Evolutionary conservation across 2,329 filamentous ascomycete genomes (phyloP), one percentile per base, ranked within the genome.

Genomic region (Cordyceps farinosa): DNA sequence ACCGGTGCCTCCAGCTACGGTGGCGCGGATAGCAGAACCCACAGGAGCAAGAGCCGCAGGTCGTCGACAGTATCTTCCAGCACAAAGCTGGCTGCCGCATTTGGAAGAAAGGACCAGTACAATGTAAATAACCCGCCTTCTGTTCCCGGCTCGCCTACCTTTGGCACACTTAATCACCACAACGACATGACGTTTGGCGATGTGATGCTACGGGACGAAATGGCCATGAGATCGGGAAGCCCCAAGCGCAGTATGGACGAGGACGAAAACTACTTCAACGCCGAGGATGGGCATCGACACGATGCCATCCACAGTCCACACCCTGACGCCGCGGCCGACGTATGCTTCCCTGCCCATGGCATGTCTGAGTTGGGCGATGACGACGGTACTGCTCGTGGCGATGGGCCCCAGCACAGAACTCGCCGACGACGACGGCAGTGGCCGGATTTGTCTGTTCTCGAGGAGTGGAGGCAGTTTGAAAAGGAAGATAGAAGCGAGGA

Each of bases 391-490:
- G 75, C 79, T 5, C 82, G 83, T 5, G 60, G 45, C 32, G 79
- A 77, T 69, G 66, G 71, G 67, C 70, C 76, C 71, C 73, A 70
- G n/a, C 72, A 70, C 54, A 69, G 73, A 50, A 69, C 75, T 10
- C 79, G 88, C 22, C 84, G 91, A 32, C 84, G 90, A 62, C 84
- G 87, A 48, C 80, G 86, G 42, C 88, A 89, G 68, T 98, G 93
- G 92, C 95, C 95, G 0, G 92, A 98, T 73, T 79, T 98, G 17
- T 80, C 85, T 1, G 86, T 91, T 5, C 79, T 99, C 11, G 91
- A 97, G 64, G 91, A 96, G 67, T 99, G 93, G 93, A 92, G 89
- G 66, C 85, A 85, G 4, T 87, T 94, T 68, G 95, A 99, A 75
- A 97, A 96, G 75, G 92, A 97, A 72, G 75, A 77, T 27, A 85